Percentiles rank a stretch among this genome's conserved stretches.
phyloP scores from a whole-genome alignment of 257 asterid species.

The Vinca minor region DNA sequence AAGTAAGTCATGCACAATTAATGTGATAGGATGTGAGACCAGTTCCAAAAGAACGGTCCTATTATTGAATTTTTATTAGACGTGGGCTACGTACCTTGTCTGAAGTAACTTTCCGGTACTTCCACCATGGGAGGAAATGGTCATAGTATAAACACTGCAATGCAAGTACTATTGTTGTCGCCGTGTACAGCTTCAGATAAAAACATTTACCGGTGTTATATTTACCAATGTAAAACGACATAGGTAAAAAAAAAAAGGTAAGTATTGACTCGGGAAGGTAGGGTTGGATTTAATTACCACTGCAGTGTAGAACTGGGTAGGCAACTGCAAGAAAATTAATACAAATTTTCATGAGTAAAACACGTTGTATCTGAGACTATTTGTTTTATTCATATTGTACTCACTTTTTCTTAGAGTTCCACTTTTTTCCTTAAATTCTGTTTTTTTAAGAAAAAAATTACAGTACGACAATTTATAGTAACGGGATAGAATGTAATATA shows the following conservation, averaged over 20 bases:
- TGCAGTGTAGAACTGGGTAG: conserved; percentile 60
- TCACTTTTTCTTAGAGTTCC: too few relatives aligned
- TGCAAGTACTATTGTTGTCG: conserved; percentile 36
- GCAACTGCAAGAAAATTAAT: conserved; percentile 36
- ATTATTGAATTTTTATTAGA: too few relatives aligned
- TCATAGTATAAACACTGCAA: conserved; percentile 46
- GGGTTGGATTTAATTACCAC: conserved; percentile 31
- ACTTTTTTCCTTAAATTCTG: too few relatives aligned
- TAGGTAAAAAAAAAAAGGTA: neutral
- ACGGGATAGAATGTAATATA: too few relatives aligned
- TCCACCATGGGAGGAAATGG: conserved; percentile 24
- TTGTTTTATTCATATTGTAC: too few relatives aligned
- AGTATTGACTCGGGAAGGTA: neutral
- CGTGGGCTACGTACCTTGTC: too few relatives aligned
- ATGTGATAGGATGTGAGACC: too few relatives aligned
- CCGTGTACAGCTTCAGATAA: conserved; percentile 34
- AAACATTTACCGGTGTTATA: neutral
- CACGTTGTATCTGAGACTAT: too few relatives aligned
- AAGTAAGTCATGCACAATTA: too few relatives aligned
- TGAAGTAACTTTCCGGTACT: conserved; percentile 1
- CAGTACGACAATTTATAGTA: too few relatives aligned
- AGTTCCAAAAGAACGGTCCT: too few relatives aligned
- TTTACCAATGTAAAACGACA: neutral
- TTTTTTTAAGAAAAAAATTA: too few relatives aligned
- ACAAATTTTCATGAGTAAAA: neutral